Conservation (phyloP, 371 early-diverging fungal genomes). For the Enteropsectra breve region DNA sequence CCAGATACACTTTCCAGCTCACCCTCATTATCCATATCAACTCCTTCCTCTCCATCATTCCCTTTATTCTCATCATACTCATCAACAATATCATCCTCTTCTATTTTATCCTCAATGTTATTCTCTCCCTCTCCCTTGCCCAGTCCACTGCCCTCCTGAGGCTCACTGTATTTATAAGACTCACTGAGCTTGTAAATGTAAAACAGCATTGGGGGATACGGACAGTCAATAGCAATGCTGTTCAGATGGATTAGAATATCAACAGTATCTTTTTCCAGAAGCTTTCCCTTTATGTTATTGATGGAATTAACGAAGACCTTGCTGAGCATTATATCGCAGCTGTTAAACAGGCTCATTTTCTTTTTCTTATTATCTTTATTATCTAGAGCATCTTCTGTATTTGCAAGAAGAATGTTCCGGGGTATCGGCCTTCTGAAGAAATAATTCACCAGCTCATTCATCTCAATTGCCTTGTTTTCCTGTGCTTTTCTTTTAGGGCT, state of each 20-base stretch:
- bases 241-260: slow-evolving; percentile 2
- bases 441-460: too few species aligned
- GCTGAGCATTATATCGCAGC: not conserved
- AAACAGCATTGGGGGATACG: slow-evolving; percentile 35
- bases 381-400: too few species aligned
- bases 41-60: slow-evolving; percentile 12
- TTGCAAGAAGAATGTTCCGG: too few species aligned
- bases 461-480: too few species aligned
- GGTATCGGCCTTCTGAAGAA: too few species aligned
- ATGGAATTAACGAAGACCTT: not conserved
- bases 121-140: slow-evolving; percentile 15
- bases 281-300: not conserved
- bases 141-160: slow-evolving; percentile 18
- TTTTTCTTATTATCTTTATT: too few species aligned
- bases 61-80: slow-evolving; percentile 25
- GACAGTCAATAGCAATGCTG: slow-evolving; percentile 16
- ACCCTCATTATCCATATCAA: slow-evolving; percentile 11
- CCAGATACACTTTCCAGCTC: slow-evolving; percentile 41
- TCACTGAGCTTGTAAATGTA: slow-evolving; percentile 22
- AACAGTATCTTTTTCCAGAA: not conserved
- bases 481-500: too few species aligned
- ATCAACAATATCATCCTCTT: slow-evolving; percentile 25
- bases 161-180: not conserved
- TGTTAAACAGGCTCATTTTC: not conserved
- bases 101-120: slow-evolving; percentile 9